Base-by-base conservation (phyloP, 163 green algal genomes). In the Chlamydomonas reinhardtii region DNA sequence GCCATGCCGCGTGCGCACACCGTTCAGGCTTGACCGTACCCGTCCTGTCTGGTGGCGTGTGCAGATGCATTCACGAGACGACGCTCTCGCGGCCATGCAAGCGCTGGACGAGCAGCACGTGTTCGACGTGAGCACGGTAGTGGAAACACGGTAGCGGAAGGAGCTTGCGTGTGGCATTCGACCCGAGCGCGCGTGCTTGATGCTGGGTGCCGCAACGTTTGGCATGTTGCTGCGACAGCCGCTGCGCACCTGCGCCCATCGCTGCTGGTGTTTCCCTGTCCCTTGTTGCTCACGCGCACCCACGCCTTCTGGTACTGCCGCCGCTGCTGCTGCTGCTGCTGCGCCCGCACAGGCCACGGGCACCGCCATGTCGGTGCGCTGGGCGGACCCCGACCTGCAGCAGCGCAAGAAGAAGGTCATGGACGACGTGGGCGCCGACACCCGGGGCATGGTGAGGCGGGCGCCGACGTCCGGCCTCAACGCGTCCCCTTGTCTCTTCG, bases 351-450 rank as follows among this genome's bases (percentile, higher is more conserved):
- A 91, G 84, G 83, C 64, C 52, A 82, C 52, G 22, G 64, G 66
- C 34, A 83, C 72, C 9, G 72, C 82, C 12, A 73, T 93, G 27
- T 83, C 90, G 6, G 89, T 93, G 5, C 87, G 89, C n/a, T 93
- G 89, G 91, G 91, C 87, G 0, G 91, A 94, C 75, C 91, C 91
- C 11, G 89, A 92, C 22, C 87, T 92, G 69, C 89, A 93, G 65
- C 39, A 88, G 19, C 92, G 92, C 52, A 94, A 93, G 78, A 89
- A 90, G 24, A 88, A 90, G 43, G 91, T 89, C 24, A 85, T 94
- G 61, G 89, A 94, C 82, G 91, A 94, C 17, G 90, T 84, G 31
- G 92, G 90, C 62, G 73, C 74, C 1, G 91, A 94, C 31, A 93
- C 92, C 54, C 82, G 89, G 32, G 48, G 12, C 48, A 94, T 91